Conservation (phyloP, 495 filamentous ascomycete genomes). For the Astrothelium subdiscretum region DNA sequence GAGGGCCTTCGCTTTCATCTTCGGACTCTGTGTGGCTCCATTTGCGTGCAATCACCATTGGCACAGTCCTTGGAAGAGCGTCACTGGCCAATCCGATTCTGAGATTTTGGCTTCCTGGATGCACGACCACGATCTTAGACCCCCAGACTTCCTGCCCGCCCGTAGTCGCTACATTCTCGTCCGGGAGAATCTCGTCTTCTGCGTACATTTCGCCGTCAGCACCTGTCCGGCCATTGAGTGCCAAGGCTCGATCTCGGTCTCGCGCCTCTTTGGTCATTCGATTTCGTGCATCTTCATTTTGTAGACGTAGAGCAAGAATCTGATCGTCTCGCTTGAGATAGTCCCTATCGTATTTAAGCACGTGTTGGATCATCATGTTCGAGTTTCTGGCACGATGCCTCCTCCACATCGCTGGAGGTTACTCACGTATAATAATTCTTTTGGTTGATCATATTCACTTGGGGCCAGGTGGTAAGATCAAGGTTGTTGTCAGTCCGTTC, state of each 20-base stretch:
- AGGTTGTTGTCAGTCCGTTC: slow-evolving; percentile 96
- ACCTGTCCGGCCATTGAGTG: slow-evolving; percentile 41
- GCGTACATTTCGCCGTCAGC: slow-evolving; percentile 32
- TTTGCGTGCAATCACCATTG: slow-evolving; percentile 80
- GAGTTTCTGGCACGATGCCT: too few relatives aligned
- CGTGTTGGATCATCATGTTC: neutral
- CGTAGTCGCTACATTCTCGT: slow-evolving; percentile 46
- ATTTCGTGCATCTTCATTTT: slow-evolving; percentile 69
- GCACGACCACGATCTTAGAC: slow-evolving; percentile 89
- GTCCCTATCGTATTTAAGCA: slow-evolving; percentile 45
- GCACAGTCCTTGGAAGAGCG: slow-evolving; percentile 83
- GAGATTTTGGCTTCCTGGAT: slow-evolving; percentile 95
- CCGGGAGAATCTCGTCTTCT: slow-evolving; percentile 48
- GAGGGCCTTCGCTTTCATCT: slow-evolving; percentile 62
- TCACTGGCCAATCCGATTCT: slow-evolving; percentile 88
- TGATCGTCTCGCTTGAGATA: slow-evolving; percentile 98
- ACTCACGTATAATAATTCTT: slow-evolving; percentile 99
- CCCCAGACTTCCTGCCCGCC: slow-evolving; percentile 35
- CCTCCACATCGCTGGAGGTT: too few relatives aligned
- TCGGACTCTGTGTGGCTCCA: slow-evolving; percentile 68
- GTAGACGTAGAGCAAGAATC: slow-evolving; percentile 73
- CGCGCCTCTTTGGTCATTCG: slow-evolving; percentile 71
- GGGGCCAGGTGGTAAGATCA: slow-evolving; percentile 87
- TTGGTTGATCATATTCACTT: slow-evolving; percentile 86
- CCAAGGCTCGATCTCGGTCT: slow-evolving; percentile 74